These are phyloP conservation scores for Colletotrichum sp. DNA, from an alignment of 2,329 filamentous ascomycete species.

Conservation along the genomic window DNA sequence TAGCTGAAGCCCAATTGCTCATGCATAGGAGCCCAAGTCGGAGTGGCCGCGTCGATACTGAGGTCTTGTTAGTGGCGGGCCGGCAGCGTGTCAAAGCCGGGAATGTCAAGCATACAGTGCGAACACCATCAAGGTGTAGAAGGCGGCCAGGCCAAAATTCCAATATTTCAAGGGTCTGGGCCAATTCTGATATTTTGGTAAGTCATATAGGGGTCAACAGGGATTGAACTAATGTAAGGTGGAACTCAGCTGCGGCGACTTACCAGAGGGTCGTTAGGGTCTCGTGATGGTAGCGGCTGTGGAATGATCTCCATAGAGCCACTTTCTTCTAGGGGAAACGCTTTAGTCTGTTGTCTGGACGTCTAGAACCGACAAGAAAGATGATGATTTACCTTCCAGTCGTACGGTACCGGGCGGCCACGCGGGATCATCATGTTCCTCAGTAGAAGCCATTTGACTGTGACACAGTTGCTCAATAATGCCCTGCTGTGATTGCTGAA, in stretches of 20 bases:
- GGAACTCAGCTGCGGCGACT: neutral
- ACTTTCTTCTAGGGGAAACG: neutral
- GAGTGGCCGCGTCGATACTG: neutral
- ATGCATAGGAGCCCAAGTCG: constrained; percentile 44
- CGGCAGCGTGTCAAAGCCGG: neutral
- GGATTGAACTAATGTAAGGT: neutral
- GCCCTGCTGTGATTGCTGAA: neutral
- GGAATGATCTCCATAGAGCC: neutral
- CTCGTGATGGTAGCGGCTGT: neutral
- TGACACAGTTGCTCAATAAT: neutral
- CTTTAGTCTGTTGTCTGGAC: neutral
- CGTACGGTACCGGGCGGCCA: neutral
- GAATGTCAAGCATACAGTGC: neutral
- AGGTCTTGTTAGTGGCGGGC: neutral
- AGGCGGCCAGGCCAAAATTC: neutral
- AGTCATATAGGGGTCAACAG: neutral
- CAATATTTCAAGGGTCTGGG: neutral
- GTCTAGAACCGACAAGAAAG: neutral
- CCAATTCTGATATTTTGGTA: neutral
- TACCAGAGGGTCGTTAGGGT: neutral
- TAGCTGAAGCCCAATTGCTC: constrained; percentile 46
- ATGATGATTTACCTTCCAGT: neutral
- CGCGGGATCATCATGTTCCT: neutral
- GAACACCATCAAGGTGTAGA: neutral
- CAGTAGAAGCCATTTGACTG: neutral